Conservation (phyloP, 1,284 basidiomycete genomes). For the Tremellales sp. region DNA sequence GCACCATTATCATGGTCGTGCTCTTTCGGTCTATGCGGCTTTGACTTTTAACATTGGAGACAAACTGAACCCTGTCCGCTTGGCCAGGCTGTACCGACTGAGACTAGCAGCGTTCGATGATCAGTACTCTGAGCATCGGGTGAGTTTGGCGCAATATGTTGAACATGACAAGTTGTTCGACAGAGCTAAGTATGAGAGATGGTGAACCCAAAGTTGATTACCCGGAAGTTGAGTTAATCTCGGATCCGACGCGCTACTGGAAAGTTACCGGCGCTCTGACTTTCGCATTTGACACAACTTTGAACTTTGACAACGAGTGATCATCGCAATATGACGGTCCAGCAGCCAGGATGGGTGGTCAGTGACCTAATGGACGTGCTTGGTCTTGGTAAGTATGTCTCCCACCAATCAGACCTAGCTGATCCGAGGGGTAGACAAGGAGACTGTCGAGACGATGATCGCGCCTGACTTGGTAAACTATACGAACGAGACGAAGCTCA, state of each 20-base stretch:
- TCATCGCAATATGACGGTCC: not conserved
- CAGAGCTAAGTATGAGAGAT: no score
- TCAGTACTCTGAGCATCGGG: no score
- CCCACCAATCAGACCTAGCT: not conserved
- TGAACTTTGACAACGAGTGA: not conserved
- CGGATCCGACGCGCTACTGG: slow-evolving; percentile 9
- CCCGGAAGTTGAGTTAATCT: slow-evolving; percentile 1
- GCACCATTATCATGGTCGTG: no score
- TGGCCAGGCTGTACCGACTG: no score
- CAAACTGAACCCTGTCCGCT: no score
- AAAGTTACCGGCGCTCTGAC: not conserved
- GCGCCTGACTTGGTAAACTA: slow-evolving; percentile 40
- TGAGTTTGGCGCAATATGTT: no score
- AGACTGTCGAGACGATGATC: slow-evolving; percentile 38
- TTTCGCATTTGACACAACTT: not conserved
- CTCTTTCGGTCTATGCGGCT: no score
- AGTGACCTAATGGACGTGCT: slow-evolving; percentile 32
- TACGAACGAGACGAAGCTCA: slow-evolving; percentile 27
- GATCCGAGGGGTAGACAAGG: slow-evolving; percentile 31
- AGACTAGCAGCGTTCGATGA: no score
- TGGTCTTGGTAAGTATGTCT: slow-evolving; percentile 32
- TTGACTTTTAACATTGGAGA: no score
- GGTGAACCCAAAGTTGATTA: no score
- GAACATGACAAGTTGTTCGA: no score
- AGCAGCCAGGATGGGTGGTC: slow-evolving; percentile 35